A percentile compares a stretch with the other conserved stretches of the same genome.
Evolutionary conservation across 2,329 filamentous ascomycete species (phyloP).

Genomic region (Ophiostoma sp.): DNA sequence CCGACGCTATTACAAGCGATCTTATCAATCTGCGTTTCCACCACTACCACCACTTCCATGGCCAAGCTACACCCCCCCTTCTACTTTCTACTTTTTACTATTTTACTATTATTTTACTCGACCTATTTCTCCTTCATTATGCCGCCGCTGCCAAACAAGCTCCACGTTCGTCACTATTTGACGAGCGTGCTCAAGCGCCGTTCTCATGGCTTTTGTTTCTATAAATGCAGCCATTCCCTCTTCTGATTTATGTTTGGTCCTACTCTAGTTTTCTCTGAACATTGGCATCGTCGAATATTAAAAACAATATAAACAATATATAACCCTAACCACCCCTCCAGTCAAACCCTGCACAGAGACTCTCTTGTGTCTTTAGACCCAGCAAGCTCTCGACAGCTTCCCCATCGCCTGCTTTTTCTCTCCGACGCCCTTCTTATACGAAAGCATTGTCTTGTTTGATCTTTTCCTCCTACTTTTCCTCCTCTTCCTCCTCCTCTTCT

Average conservation of each 20-base stretch:
- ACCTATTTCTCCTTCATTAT: not conserved
- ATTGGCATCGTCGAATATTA: not conserved
- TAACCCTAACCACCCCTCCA: not conserved
- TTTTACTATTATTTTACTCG: not conserved
- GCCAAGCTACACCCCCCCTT: not conserved
- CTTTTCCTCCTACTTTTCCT: not conserved
- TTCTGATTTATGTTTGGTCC: not conserved
- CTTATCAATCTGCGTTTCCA: conserved; percentile 15
- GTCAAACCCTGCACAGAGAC: not conserved
- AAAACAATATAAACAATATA: no score
- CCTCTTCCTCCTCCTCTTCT: not conserved
- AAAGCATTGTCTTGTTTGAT: not conserved
- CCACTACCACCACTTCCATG: not conserved
- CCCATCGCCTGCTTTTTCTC: not conserved
- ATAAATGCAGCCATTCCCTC: not conserved
- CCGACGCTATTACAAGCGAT: not conserved
- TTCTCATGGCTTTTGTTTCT: not conserved
- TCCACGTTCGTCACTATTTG: conserved; percentile 10
- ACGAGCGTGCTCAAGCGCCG: not conserved
- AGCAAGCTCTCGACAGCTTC: not conserved
- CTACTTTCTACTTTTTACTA: not conserved
- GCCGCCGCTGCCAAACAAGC: not conserved
- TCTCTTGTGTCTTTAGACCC: not conserved
- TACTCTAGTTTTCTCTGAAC: not conserved
- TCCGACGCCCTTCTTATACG: not conserved